Base-by-base conservation (phyloP, 805 yeast genomes). In the Kodamaea neixiangensis region DNA sequence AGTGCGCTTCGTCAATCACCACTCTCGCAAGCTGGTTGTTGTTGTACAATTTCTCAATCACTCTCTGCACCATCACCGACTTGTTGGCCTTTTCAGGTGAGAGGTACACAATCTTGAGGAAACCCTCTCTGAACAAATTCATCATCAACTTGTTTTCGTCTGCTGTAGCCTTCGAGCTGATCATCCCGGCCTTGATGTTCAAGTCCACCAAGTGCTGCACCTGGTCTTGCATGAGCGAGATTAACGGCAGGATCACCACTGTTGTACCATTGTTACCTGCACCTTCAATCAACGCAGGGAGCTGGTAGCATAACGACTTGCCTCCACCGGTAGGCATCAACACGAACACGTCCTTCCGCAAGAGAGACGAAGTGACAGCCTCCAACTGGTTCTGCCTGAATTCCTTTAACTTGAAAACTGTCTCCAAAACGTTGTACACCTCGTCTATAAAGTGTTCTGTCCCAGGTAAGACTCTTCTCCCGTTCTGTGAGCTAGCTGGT, bases 241-340 rank as follows among this genome's bases (percentile, higher is more conserved):
- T 90, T 56, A 94, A 78, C 1, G 99, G 99, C 0, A 98, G 93
- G 6, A 94, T 82, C 5, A 94, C 99, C 35, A 94, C 80, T 0
- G 98, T 90, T 0, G 94, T 86, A 13, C 97, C 98, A 14, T 69
- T 71, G 0, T 96, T 89, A 18, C 66, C 75, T 1, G 97, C 97
- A 1, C 85, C 75, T 39, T 77, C 75, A 1, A 93, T 83, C 41
- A 94, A 73, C 0, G 99, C 97, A 0, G 99, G 98, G 34, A 94
- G 75, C 67, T 94, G 99, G 67, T 92, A 94, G 65, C 99, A 94
- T 25, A 94, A 70, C 0, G 98, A 92, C 64, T 94, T 94, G 46
- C 99, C 99, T 46, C 99, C 99, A 35, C 99, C 99, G 0, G 99
- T 94, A 0, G 99, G 99, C 97, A 94, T 93, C 59, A 94, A 74